phyloP scores from a whole-genome alignment of 2,329 filamentous ascomycete genomes.

The Diaporthe sp. region DNA sequence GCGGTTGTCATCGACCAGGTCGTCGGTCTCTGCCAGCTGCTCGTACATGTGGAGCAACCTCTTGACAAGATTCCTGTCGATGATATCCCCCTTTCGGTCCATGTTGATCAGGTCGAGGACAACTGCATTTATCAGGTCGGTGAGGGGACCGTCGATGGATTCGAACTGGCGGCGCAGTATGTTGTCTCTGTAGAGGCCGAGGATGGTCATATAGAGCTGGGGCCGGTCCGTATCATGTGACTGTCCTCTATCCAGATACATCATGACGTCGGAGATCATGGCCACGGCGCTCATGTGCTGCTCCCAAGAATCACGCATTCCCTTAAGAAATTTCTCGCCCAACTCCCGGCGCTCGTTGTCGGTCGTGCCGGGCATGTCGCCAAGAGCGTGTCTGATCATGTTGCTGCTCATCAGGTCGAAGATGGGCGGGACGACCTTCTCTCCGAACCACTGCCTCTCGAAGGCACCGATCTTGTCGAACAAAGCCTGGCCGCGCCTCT shows the following conservation, averaged over 20 bases:
- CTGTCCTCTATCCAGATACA: slow-evolving; percentile 96
- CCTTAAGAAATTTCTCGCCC: slow-evolving; percentile 86
- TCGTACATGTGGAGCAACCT: slow-evolving; percentile 92
- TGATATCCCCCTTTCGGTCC: slow-evolving; percentile 90
- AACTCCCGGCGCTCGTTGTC: slow-evolving; percentile 82
- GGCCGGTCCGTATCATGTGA: slow-evolving; percentile 75
- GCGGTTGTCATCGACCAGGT: slow-evolving; percentile 82
- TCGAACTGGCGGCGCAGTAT: slow-evolving; percentile 69
- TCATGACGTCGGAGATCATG: slow-evolving; percentile 95
- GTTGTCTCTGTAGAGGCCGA: slow-evolving; percentile 89
- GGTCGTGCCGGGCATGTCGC: slow-evolving; percentile 70
- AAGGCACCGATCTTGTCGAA: slow-evolving; percentile 86
- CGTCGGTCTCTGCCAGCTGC: slow-evolving; percentile 84
- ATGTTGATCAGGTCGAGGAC: slow-evolving; percentile 92
- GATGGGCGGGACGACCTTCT: slow-evolving; percentile 80
- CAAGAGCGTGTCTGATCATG: slow-evolving; percentile 72
- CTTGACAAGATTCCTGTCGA: slow-evolving; percentile 85
- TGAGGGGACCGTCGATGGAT: slow-evolving; percentile 67
- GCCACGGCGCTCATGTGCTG: slow-evolving; percentile 94
- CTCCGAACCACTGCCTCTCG: slow-evolving; percentile 84
- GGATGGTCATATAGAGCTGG: slow-evolving; percentile 86
- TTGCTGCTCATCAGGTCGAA: slow-evolving; percentile 78
- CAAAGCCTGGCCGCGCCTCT: slow-evolving; percentile 85
- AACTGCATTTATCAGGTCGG: slow-evolving; percentile 83
- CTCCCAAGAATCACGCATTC: slow-evolving; percentile 84